A percentile compares a stretch with the other conserved stretches of the same genome.
phyloP scores from a whole-genome alignment of 768 basidiomycete species.

The Boletus sp. region DNA sequence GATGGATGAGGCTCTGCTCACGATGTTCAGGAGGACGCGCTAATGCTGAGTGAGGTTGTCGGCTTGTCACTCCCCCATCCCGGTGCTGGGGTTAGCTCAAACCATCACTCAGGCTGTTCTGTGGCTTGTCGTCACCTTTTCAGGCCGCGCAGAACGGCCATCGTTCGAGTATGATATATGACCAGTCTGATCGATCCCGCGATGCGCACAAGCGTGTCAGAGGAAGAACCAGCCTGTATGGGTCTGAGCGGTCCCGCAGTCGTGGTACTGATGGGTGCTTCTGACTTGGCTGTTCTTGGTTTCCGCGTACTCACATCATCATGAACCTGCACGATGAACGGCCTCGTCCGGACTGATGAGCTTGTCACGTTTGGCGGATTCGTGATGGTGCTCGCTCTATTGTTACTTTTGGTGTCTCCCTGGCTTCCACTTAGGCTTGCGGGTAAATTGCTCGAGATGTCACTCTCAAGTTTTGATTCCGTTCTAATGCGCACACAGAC shows the following conservation, averaged over 20 bases:
- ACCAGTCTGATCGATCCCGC: constrained; percentile 10
- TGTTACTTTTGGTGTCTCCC: neutral
- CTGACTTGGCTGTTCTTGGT: constrained; percentile 10
- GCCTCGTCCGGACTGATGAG: neutral
- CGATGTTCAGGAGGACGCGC: neutral
- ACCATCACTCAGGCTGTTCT: neutral
- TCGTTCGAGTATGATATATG: neutral
- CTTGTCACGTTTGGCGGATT: constrained; percentile 2
- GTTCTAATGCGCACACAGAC: neutral
- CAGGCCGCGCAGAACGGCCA: neutral
- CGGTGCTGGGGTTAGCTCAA: neutral
- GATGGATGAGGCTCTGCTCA: neutral
- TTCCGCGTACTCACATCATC: constrained; percentile 3
- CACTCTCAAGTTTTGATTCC: constrained; percentile 9
- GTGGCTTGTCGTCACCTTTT: neutral
- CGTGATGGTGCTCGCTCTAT: neutral
- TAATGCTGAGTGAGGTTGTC: neutral
- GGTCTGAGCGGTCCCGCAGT: constrained; percentile 14
- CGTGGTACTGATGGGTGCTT: constrained; percentile 9
- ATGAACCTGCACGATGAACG: neutral
- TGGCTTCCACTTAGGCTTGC: neutral
- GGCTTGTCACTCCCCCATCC: neutral
- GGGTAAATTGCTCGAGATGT: neutral
- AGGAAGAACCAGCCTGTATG: neutral
- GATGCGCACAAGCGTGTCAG: constrained; percentile 5